These are phyloP conservation scores for Vitis labrusca DNA, from an alignment of 164 flowering plant species.

Conservation along the genomic window DNA sequence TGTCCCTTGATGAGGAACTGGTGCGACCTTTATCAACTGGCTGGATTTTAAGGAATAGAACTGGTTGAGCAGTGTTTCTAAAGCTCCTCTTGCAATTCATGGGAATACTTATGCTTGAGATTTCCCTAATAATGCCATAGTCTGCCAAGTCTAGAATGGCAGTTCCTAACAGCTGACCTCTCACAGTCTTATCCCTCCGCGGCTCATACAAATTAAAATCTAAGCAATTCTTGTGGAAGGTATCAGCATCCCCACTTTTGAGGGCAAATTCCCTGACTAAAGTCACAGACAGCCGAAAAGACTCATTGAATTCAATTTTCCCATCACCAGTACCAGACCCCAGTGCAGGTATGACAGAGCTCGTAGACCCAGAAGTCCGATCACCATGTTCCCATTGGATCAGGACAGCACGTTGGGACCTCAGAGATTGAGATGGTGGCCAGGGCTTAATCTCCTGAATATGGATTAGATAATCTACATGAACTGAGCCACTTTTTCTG, in stretches of 20 bases:
- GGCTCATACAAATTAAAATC: constrained; percentile 49
- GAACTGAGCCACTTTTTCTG: constrained; percentile 26
- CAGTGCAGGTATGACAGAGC: constrained; percentile 32
- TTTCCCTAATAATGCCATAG: constrained; percentile 36
- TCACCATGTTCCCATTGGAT: constrained; percentile 58
- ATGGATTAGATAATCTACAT: constrained; percentile 34
- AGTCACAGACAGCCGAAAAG: constrained; percentile 36
- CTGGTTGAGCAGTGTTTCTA: constrained; percentile 39
- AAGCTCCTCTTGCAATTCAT: constrained; percentile 43
- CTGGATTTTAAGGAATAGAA: constrained; percentile 37
- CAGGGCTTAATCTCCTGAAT: constrained; percentile 49
- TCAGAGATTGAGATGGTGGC: constrained; percentile 53
- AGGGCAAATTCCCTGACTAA: constrained; percentile 28
- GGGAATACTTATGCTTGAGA: constrained; percentile 23
- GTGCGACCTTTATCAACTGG: constrained; percentile 22
- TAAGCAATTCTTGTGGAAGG: constrained; percentile 39
- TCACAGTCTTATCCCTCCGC: constrained; percentile 40
- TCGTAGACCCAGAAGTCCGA: constrained; percentile 40
- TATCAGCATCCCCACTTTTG: constrained; percentile 26
- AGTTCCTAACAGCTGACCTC: constrained; percentile 42
- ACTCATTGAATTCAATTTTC: constrained; percentile 45
- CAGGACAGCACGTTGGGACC: constrained; percentile 44
- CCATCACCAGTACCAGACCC: constrained; percentile 47
- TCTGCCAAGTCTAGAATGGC: constrained; percentile 46
- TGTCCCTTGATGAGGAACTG: constrained; percentile 13